Conservation (phyloP, 176 grass and related monocot species). For the Eragrostis curvula region DNA sequence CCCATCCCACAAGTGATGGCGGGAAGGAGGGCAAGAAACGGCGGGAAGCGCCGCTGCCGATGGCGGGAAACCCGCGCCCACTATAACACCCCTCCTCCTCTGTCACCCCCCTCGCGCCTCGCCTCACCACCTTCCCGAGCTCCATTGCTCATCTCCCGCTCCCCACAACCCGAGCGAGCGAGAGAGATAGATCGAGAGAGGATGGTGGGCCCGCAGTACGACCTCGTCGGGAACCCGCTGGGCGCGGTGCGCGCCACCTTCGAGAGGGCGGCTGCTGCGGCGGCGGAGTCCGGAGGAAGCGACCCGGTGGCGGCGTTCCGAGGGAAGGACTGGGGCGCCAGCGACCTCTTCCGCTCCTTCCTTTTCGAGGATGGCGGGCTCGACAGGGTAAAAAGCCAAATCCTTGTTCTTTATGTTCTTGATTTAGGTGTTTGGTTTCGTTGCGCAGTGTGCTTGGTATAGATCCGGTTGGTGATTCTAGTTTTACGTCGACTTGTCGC, state of each 20-base stretch:
- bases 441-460: neutral
- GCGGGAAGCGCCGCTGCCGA: constrained; percentile 47
- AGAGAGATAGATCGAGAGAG: constrained; percentile 9
- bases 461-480: neutral
- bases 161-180: constrained; percentile 2
- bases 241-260: constrained; percentile 88
- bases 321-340: constrained; percentile 82
- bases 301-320: constrained; percentile 76
- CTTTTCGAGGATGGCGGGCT: constrained; percentile 83
- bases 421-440: neutral
- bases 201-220: constrained; percentile 85
- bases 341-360: constrained; percentile 79
- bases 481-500: neutral
- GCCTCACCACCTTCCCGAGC: neutral
- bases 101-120: neutral
- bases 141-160: constrained; percentile 12
- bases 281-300: constrained; percentile 34
- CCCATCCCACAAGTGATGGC: constrained; percentile 26
- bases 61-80: constrained; percentile 52
- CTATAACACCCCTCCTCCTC: constrained; percentile 11
- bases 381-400: constrained; percentile 41
- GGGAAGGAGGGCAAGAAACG: constrained; percentile 46
- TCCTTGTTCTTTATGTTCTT: neutral
- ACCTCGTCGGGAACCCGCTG: constrained; percentile 79
- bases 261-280: constrained; percentile 62